Percentiles rank a stretch among this genome's conserved stretches.
phyloP scores from a whole-genome alignment of 257 asterid species.

The Leonotis leonurus region DNA sequence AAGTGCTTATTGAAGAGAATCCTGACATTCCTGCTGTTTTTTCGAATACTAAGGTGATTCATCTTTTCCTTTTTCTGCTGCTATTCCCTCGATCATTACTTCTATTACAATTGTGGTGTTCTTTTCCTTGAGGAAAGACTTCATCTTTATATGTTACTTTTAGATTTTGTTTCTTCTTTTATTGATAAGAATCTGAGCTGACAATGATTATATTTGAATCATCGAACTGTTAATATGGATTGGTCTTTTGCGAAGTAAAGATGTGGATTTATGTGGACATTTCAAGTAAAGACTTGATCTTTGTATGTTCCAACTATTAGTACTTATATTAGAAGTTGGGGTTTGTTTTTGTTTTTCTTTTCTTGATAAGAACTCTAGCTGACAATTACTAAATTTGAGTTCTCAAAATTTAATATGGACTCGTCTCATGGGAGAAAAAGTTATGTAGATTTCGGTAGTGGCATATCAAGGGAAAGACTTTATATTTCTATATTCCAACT shows the following conservation, averaged over 20 bases:
- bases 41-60: constrained; percentile 66
- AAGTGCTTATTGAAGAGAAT: constrained; percentile 69
- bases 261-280: no score
- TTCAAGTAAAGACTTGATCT: no score
- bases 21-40: constrained; percentile 75
- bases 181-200: no score
- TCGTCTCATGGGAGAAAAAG: neutral
- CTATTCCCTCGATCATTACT: no score
- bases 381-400: neutral
- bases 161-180: no score
- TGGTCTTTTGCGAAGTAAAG: no score
- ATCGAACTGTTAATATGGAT: no score
- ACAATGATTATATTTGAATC: no score
- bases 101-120: no score
- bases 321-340: neutral
- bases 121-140: no score
- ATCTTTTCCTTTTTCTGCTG: neutral
- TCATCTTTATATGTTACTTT: no score
- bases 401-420: neutral
- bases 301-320: neutral
- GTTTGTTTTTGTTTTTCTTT: neutral
- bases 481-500: neutral
- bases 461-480: neutral
- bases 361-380: neutral
- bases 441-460: neutral